Evolutionary conservation across 2,329 filamentous ascomycete species (phyloP).

Genomic region (Cercospora berteroae): DNA sequence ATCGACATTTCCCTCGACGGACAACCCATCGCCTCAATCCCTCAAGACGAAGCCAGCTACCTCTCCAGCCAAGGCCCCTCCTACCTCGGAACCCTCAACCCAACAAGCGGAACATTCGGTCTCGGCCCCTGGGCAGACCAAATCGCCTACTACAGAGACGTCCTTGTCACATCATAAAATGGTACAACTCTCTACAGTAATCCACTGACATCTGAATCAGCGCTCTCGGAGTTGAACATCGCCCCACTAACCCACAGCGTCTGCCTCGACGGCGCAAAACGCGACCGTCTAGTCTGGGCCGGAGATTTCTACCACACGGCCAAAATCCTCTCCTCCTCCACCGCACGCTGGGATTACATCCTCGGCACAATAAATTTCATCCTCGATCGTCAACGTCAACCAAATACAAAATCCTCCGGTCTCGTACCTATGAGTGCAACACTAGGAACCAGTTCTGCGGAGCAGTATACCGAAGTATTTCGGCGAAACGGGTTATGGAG

Average conservation of each 20-base stretch:
- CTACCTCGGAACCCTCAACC: not conserved
- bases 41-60: constrained; percentile 24
- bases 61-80: constrained; percentile 8
- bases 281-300: constrained; percentile 45
- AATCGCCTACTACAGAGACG: constrained; percentile 39
- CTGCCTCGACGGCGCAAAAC: constrained; percentile 46
- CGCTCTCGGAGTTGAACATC: constrained; percentile 39
- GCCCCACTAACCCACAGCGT: constrained; percentile 38
- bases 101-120: constrained; percentile 38
- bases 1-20: constrained; percentile 36
- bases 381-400: constrained; percentile 30
- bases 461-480: constrained; percentile 17
- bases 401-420: constrained; percentile 9
- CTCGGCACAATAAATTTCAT: constrained; percentile 38
- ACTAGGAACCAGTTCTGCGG: constrained; percentile 13
- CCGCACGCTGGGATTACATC: constrained; percentile 39
- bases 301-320: constrained; percentile 47
- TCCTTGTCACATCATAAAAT: constrained; percentile 34
- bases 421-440: constrained; percentile 19
- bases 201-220: constrained; percentile 34
- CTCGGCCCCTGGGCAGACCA: constrained; percentile 47
- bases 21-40: constrained; percentile 26
- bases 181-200: constrained; percentile 38
- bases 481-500: constrained; percentile 6
- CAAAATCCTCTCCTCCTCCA: constrained; percentile 40